These are phyloP conservation scores for Ustanciosporium gigantosporum DNA, from an alignment of 1,284 basidiomycete species.

Conservation along the genomic window DNA sequence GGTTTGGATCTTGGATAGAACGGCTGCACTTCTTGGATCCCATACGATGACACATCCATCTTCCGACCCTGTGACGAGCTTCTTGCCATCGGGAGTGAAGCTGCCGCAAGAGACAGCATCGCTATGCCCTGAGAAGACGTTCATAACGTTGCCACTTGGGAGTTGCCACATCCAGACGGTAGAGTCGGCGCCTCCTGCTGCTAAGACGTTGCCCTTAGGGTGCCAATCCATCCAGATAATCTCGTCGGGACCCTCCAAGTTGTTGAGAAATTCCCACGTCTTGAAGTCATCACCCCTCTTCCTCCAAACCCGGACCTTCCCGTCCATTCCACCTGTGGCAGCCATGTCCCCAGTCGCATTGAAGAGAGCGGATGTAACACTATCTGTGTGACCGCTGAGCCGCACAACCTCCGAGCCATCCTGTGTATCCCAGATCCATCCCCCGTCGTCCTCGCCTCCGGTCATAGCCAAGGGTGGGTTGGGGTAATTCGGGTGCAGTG, in stretches of 20 bases:
- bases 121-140: constrained; percentile 90
- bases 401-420: constrained; percentile 79
- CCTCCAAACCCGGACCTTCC: constrained; percentile 86
- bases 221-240: constrained; percentile 96
- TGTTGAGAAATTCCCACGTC: constrained; percentile 88
- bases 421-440: constrained; percentile 89
- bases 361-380: constrained; percentile 79
- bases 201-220: constrained; percentile 83
- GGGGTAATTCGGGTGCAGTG: constrained; percentile 74
- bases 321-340: constrained; percentile 96
- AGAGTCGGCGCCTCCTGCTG: constrained; percentile 89
- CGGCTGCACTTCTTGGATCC: constrained; percentile 80
- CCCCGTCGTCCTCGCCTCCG: constrained; percentile 93
- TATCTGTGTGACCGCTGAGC: constrained; percentile 89
- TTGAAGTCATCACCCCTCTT: constrained; percentile 66
- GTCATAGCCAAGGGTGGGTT: constrained; percentile 81
- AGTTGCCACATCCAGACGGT: constrained; percentile 99
- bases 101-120: constrained; percentile 82
- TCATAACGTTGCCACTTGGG: constrained; percentile 89
- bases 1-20: constrained; percentile 76
- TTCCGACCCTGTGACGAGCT: constrained; percentile 82
- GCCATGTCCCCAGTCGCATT: constrained; percentile 86
- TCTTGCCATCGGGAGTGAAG: constrained; percentile 80
- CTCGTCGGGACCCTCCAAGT: constrained; percentile 90
- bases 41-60: constrained; percentile 85